A percentile compares a stretch with the other conserved stretches of the same genome.
Evolutionary conservation across 371 early-diverging fungal species (phyloP).

Genomic region (Chytridium lagenaria): DNA sequence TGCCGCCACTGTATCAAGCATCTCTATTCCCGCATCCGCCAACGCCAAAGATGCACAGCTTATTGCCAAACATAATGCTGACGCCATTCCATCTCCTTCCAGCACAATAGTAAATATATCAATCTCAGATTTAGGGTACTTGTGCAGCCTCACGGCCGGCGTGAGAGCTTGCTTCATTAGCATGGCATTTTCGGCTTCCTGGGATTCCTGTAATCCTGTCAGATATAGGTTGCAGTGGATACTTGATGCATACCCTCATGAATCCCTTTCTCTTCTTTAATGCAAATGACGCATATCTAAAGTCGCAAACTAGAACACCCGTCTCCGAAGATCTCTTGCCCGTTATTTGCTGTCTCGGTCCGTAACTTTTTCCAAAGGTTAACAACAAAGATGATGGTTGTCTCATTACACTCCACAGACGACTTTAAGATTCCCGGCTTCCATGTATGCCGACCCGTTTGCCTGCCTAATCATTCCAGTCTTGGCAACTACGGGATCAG

Average conservation of each 20-base stretch:
- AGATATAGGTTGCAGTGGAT: background rate
- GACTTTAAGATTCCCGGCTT: constrained; percentile 83
- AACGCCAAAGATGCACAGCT: constrained; percentile 86
- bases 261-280: constrained; percentile 53
- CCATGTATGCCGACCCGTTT: constrained; percentile 90
- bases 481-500: constrained; percentile 70
- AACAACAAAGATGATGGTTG: constrained; percentile 1
- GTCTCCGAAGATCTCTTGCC: constrained; percentile 31
- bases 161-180: constrained; percentile 78
- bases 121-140: constrained; percentile 86
- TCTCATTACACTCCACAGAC: constrained; percentile 85
- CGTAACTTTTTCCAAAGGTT: constrained; percentile 61
- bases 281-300: constrained; percentile 91
- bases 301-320: constrained; percentile 73
- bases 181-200: constrained; percentile 83
- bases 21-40: constrained; percentile 94
- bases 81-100: constrained; percentile 78
- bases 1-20: constrained; percentile 88
- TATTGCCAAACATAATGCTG: constrained; percentile 78
- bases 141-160: constrained; percentile 86
- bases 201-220: constrained; percentile 63
- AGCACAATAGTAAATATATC: constrained; percentile 87
- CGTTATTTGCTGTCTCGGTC: constrained; percentile 71
- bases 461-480: constrained; percentile 86
- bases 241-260: constrained; percentile 34